A percentile compares a stretch with the other conserved stretches of the same genome.
Evolutionary conservation across 2,329 filamentous ascomycete species (phyloP).

Genomic region (Clonostachys byssicola): DNA sequence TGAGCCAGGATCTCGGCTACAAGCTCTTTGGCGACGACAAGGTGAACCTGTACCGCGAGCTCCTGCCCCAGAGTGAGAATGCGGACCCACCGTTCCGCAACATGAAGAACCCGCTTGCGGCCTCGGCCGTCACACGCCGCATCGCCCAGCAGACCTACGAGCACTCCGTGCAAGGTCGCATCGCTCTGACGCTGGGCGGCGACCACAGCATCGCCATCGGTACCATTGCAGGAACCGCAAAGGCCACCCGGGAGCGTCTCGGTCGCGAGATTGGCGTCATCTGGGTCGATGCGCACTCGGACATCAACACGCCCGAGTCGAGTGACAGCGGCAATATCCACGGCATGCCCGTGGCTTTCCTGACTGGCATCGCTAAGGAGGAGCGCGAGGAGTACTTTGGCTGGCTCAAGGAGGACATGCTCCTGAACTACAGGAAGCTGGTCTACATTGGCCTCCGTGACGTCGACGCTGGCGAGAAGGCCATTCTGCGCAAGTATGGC

Average conservation of each 20-base stretch:
- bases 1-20: constrained; percentile 84
- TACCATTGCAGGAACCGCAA: constrained; percentile 81
- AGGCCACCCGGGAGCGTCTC: constrained; percentile 79
- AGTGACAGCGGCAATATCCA: constrained; percentile 92
- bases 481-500: constrained; percentile 78
- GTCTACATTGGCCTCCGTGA: constrained; percentile 96
- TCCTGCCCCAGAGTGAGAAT: constrained; percentile 64
- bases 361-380: constrained; percentile 79
- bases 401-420: constrained; percentile 75
- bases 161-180: constrained; percentile 76
- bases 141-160: constrained; percentile 83
- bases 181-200: constrained; percentile 89
- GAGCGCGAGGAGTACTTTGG: constrained; percentile 78
- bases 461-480: constrained; percentile 91
- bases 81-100: constrained; percentile 75
- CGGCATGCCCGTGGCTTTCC: constrained; percentile 93
- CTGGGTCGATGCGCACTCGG: constrained; percentile 97
- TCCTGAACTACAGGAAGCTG: constrained; percentile 72
- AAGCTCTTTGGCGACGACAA: constrained; percentile 77
- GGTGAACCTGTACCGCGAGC: constrained; percentile 77
- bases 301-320: constrained; percentile 94
- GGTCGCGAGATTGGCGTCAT: constrained; percentile 86
- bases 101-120: constrained; percentile 91
- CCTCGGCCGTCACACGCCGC: constrained; percentile 77
- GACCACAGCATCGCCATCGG: constrained; percentile 97